phyloP scores from a whole-genome alignment of 2,329 filamentous ascomycete species.

The Botrytis medusae region DNA sequence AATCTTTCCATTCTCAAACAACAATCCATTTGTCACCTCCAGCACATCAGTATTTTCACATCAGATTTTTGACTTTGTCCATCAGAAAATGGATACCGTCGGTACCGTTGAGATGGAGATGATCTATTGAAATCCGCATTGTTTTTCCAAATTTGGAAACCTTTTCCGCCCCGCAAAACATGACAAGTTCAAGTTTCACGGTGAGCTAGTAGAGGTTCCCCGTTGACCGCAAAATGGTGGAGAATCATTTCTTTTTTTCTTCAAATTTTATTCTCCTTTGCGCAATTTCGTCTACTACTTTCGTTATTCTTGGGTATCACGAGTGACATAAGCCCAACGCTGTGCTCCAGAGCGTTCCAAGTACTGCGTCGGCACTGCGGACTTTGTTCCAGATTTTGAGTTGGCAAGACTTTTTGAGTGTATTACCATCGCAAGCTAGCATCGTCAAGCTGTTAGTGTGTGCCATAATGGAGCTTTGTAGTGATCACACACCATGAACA shows the following conservation, averaged over 20 bases:
- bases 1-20: not conserved
- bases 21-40: not conserved
- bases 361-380: conserved; percentile 6
- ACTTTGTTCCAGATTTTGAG: conserved; percentile 16
- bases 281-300: not conserved
- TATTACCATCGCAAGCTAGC: not conserved
- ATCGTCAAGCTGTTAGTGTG: conserved; percentile 8
- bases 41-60: not conserved
- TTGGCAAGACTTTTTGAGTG: conserved; percentile 1
- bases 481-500: conserved; percentile 5
- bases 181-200: not conserved
- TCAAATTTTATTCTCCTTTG: conserved; percentile 5
- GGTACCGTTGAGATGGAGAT: not conserved
- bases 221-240: conserved; percentile 18
- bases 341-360: conserved; percentile 14
- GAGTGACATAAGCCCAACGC: not conserved
- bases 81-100: not conserved
- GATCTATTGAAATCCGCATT: conserved; percentile 10
- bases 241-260: not conserved
- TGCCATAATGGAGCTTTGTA: conserved; percentile 8
- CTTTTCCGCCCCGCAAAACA: conserved; percentile 12
- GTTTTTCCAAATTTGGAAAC: conserved; percentile 4
- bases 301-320: conserved; percentile 7
- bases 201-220: conserved; percentile 5
- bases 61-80: not conserved